These are phyloP conservation scores for Agaricus sinodeliciosus DNA, from an alignment of 768 basidiomycete genomes.

Conservation along the genomic window DNA sequence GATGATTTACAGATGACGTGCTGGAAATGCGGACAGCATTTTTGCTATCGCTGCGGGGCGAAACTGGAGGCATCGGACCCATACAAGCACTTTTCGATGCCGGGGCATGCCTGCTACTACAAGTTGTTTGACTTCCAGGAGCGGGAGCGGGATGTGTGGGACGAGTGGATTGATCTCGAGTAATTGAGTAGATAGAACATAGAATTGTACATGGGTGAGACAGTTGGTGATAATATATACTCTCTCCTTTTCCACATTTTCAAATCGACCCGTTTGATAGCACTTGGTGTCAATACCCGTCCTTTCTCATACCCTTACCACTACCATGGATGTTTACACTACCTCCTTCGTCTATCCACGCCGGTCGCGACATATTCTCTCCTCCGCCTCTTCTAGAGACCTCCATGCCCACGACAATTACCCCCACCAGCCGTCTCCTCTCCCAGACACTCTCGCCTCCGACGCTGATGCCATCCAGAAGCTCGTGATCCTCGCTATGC, in stretches of 20 bases:
- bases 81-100: slow-evolving; percentile 62
- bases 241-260: slow-evolving; percentile 25
- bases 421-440: slow-evolving; percentile 30
- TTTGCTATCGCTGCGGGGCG: slow-evolving; percentile 74
- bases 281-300: slow-evolving; percentile 50
- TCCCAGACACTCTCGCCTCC: slow-evolving; percentile 33
- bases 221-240: slow-evolving; percentile 19
- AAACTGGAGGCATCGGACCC: slow-evolving; percentile 45
- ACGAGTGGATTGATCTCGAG: slow-evolving; percentile 14
- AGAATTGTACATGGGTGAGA: slow-evolving; percentile 22
- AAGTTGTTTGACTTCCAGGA: slow-evolving; percentile 56
- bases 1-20: slow-evolving; percentile 60
- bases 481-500: slow-evolving; percentile 73
- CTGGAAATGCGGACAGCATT: slow-evolving; percentile 66
- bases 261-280: slow-evolving; percentile 38
- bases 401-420: slow-evolving; percentile 37
- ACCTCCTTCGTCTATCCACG: slow-evolving; percentile 91
- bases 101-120: slow-evolving; percentile 47
- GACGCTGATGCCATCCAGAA: slow-evolving; percentile 75
- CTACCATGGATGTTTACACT: slow-evolving; percentile 86
- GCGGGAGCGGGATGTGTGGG: slow-evolving; percentile 20
- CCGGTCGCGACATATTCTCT: slow-evolving; percentile 64
- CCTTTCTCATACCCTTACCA: slow-evolving; percentile 30
- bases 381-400: slow-evolving; percentile 59
- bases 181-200: slow-evolving; percentile 8